Evolutionary conservation across 2,329 filamentous ascomycete species (phyloP).

Genomic region (Lasiodiplodia hormozganensis): DNA sequence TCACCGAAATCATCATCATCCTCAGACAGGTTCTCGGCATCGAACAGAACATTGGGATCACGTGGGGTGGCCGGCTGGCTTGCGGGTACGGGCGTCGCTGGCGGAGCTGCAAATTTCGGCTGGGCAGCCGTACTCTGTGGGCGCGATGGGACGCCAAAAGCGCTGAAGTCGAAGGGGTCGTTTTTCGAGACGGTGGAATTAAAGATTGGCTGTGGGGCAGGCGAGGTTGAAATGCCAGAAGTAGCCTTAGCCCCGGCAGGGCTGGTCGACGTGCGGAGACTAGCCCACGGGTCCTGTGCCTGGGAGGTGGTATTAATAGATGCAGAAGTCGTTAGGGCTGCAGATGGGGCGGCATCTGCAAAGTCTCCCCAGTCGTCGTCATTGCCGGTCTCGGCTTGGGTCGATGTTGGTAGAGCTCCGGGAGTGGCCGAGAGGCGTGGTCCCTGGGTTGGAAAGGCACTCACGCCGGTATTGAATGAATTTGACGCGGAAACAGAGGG

Average conservation of each 20-base stretch:
- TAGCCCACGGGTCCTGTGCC: constrained; percentile 27
- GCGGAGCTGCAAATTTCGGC: neutral
- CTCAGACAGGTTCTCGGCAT: constrained; percentile 47
- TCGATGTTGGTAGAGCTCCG: constrained; percentile 8
- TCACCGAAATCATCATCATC: constrained; percentile 47
- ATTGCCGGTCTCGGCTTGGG: constrained; percentile 32
- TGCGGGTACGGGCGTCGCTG: neutral
- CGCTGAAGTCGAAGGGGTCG: constrained; percentile 27
- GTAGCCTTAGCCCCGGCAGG: neutral
- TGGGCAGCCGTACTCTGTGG: constrained; percentile 3
- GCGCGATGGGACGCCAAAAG: constrained; percentile 23
- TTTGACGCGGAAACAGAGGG: neutral
- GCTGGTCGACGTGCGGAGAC: constrained; percentile 23
- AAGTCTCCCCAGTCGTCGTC: constrained; percentile 52
- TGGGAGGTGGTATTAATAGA: constrained; percentile 19
- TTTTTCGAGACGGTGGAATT: constrained; percentile 12
- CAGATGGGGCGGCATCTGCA: constrained; percentile 39
- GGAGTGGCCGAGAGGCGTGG: constrained; percentile 1
- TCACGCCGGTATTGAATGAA: constrained; percentile 10
- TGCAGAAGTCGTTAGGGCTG: neutral
- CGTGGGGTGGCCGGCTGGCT: constrained; percentile 30
- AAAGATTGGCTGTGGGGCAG: constrained; percentile 4
- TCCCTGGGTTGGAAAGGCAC: constrained; percentile 1
- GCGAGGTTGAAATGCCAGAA: neutral
- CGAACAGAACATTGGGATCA: constrained; percentile 49